Evolutionary conservation across 2,329 filamentous ascomycete species (phyloP), one percentile per base, ranked within the genome.

Genomic region (Myotisia sp.): DNA sequence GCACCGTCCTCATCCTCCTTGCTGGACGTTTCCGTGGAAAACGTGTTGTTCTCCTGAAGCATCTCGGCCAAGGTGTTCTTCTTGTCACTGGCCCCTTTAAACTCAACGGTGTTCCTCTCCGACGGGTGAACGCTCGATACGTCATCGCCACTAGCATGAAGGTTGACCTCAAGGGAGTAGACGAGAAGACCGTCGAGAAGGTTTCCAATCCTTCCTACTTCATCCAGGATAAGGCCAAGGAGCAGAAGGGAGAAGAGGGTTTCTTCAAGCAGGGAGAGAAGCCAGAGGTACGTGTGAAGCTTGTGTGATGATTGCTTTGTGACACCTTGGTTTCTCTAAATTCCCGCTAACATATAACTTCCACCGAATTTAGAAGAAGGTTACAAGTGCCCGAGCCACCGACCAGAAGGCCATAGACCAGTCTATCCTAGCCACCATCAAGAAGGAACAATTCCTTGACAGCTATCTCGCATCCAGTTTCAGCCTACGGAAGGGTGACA

Each of bases 211-310:
- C 73, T 64, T 83, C 82, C 67, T 98, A 98, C 81, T 98, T 98
- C 74, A 80, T 82, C 59, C 79, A 80, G 61, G 90, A 95, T 66
- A 93, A 93, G 78, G 70, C 65, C 53, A 62, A 71, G 56, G 76
- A 85, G 68, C 84, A 93, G 73, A 93, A 94, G 81, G 79, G 82
- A 56, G 87, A 98, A 76, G 87, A 94, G 64, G 83, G 86, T 63
- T 98, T 98, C 78, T 94, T 95, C 79, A 86, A 90, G 77, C 85
- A 94, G 75, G 72, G 86, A 65, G 86, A 94, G 79, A 92, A 92
- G 78, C 72, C 83, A 62, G 74, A 93, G 84, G 85, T 93, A 75
- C 50, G 81, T 54, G 39, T 40, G 22, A 22, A n/a, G n/a, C n/a
- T n/a, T n/a, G n/a, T n/a, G n/a, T n/a, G n/a, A n/a, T n/a, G n/a